These are phyloP conservation scores for Calocybe cyanea DNA, from an alignment of 768 basidiomycete genomes.

Conservation along the genomic window DNA sequence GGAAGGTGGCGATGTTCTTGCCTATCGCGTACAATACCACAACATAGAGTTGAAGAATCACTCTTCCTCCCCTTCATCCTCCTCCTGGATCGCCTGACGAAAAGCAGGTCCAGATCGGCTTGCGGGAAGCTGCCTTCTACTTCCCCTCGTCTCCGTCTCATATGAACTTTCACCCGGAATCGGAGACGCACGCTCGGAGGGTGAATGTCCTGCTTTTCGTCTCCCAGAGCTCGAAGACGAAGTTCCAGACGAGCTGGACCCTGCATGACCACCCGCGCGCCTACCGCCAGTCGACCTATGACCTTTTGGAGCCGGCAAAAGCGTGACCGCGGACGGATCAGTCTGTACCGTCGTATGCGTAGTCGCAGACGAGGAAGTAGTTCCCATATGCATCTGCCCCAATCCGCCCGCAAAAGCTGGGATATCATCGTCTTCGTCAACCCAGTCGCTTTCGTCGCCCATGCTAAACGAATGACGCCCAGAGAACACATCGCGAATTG, in stretches of 20 bases:
- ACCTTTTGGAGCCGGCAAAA: constrained; percentile 51
- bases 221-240: constrained; percentile 20
- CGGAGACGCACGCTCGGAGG: constrained; percentile 58
- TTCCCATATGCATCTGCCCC: constrained; percentile 57
- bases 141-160: constrained; percentile 49
- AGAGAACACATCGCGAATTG: constrained; percentile 79
- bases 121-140: constrained; percentile 66
- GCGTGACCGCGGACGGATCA: constrained; percentile 31
- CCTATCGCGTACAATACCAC: neutral
- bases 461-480: constrained; percentile 53
- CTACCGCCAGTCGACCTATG: constrained; percentile 31
- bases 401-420: constrained; percentile 73
- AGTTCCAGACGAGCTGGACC: constrained; percentile 18
- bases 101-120: constrained; percentile 72
- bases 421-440: constrained; percentile 81
- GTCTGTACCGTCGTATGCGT: constrained; percentile 11
- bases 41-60: constrained; percentile 17
- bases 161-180: constrained; percentile 48
- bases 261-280: constrained; percentile 20
- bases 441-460: constrained; percentile 85
- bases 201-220: constrained; percentile 53
- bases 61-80: constrained; percentile 83
- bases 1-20: neutral
- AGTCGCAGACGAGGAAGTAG: neutral
- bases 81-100: constrained; percentile 72